Percentiles rank a stretch among this genome's conserved stretches.
Conservation (phyloP, 2,329 filamentous ascomycete species). For the Venturia oleaginea region DNA sequence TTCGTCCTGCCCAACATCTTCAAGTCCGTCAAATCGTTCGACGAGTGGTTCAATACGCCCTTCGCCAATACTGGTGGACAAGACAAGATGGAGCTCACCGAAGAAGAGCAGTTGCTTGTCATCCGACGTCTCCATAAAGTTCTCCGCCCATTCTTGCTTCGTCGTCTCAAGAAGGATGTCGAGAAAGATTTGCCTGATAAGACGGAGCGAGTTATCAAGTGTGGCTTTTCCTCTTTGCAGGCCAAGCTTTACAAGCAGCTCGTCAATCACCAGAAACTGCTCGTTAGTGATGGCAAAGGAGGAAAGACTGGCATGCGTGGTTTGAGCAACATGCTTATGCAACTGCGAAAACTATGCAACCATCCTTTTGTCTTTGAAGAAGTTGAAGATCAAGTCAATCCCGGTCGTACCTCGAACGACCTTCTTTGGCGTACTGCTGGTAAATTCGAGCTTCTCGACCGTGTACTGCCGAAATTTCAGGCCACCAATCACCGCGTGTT, state of each 20-base stretch:
- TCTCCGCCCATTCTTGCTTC: constrained; percentile 88
- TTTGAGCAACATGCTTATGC: constrained; percentile 99
- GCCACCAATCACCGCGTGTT: constrained; percentile 86
- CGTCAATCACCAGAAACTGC: constrained; percentile 87
- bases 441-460: constrained; percentile 93
- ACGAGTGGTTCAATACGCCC: constrained; percentile 99
- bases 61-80: constrained; percentile 97
- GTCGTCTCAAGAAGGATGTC: constrained; percentile 98
- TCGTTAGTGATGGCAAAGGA: constrained; percentile 89
- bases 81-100: constrained; percentile 96
- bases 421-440: constrained; percentile 89
- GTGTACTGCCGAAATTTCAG: constrained; percentile 87
- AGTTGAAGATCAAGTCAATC: constrained; percentile 97
- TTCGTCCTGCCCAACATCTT: constrained; percentile 98
- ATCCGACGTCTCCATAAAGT: constrained; percentile 98
- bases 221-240: constrained; percentile 92
- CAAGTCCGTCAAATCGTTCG: constrained; percentile 97
- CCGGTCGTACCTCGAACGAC: constrained; percentile 78
- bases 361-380: constrained; percentile 98
- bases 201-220: constrained; percentile 98
- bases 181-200: constrained; percentile 98
- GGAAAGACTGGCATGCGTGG: constrained; percentile 91
- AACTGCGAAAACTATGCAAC: constrained; percentile 95
- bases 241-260: constrained; percentile 95
- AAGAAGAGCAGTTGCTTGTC: constrained; percentile 98